These are phyloP conservation scores for Suillus plorans DNA, from an alignment of 768 basidiomycete genomes.

Conservation along the genomic window DNA sequence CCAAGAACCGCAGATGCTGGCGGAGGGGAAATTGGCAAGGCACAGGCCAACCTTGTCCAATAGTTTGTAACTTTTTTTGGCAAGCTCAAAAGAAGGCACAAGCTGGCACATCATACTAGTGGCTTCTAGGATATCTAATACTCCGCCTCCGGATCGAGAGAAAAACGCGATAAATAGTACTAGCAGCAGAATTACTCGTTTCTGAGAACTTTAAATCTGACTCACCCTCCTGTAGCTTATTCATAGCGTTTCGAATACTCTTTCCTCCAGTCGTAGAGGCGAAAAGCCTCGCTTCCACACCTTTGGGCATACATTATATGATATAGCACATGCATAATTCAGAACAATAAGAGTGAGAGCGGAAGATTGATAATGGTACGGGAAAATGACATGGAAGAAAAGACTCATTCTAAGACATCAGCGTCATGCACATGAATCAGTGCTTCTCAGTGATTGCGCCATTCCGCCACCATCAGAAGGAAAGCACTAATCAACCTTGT, in stretches of 20 bases:
- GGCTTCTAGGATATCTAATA: slow-evolving; percentile 68
- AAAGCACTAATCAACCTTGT: no score
- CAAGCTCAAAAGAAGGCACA: no score
- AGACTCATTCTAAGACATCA: not conserved
- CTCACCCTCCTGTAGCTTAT: slow-evolving; percentile 70
- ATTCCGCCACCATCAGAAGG: not conserved
- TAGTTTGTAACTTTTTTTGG: no score
- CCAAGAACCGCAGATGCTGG: slow-evolving; percentile 69
- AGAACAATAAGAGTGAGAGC: not conserved
- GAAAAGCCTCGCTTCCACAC: not conserved
- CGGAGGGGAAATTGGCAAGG: no score
- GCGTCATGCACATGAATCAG: no score
- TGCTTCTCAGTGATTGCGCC: not conserved
- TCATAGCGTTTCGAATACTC: slow-evolving; percentile 65
- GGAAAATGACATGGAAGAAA: not conserved
- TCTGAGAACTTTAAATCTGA: slow-evolving; percentile 27
- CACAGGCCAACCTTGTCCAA: no score
- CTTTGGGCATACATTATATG: no score
- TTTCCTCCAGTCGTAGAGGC: slow-evolving; percentile 11
- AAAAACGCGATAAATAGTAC: slow-evolving; percentile 37
- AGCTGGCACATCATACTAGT: slow-evolving; percentile 42
- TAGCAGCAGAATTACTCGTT: not conserved
- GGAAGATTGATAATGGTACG: not conserved
- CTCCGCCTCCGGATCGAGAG: slow-evolving; percentile 44
- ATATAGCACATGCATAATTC: not conserved